Conservation (phyloP, 305 asterid species). For the Fraxinus dipetala region DNA sequence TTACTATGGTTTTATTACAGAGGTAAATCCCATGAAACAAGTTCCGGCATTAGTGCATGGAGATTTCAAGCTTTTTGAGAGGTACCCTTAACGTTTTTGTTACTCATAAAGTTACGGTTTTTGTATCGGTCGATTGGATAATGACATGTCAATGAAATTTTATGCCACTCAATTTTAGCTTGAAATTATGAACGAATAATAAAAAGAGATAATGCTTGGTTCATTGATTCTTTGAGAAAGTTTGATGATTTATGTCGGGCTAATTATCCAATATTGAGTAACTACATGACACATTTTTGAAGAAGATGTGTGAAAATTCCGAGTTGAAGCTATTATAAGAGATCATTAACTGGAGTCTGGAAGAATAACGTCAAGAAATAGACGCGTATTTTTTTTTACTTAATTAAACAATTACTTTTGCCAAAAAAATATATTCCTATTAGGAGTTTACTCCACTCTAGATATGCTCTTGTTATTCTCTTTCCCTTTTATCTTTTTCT, state of each 20-base stretch:
- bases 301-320: not conserved
- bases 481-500: too few species aligned
- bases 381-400: not conserved
- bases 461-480: not conserved
- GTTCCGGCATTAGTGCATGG: conserved; percentile 88
- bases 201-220: not conserved
- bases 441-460: not conserved
- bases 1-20: conserved; percentile 31
- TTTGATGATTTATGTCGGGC: not conserved
- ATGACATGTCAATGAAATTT: not conserved
- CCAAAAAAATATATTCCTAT: too few species aligned
- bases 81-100: conserved; percentile 22
- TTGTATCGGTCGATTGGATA: not conserved
- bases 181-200: not conserved
- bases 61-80: conserved; percentile 69
- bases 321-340: not conserved
- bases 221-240: not conserved
- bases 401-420: too few species aligned
- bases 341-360: not conserved
- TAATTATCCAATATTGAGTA: not conserved
- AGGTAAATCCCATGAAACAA: conserved; percentile 64
- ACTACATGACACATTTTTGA: not conserved
- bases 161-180: not conserved
- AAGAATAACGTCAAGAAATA: not conserved
- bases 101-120: not conserved